These are phyloP conservation scores for Ampelocalamus luodianensis DNA, from an alignment of 176 grass and related monocot genomes.

Conservation along the genomic window DNA sequence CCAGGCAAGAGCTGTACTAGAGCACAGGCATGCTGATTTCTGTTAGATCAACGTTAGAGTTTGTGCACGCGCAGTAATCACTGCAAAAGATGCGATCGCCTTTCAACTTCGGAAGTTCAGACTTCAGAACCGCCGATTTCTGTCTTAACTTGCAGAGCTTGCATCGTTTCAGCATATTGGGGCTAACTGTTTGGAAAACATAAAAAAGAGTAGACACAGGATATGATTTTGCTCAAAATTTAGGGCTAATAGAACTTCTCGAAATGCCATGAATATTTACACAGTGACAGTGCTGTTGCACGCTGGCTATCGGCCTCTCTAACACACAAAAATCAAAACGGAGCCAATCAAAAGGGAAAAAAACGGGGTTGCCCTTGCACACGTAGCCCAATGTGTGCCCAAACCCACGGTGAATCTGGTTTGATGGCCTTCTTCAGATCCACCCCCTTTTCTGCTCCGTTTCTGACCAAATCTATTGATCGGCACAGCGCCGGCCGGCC, in stretches of 20 bases:
- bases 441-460: neutral
- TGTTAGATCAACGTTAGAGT: neutral
- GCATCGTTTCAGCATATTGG: neutral
- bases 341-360: neutral
- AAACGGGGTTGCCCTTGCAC: neutral
- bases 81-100: too few relatives aligned
- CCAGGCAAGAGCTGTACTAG: too few relatives aligned
- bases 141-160: neutral
- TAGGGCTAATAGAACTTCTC: neutral
- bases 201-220: neutral
- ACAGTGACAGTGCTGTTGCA: neutral
- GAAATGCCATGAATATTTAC: constrained; percentile 17
- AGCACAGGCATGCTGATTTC: neutral
- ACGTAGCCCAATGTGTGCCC: neutral
- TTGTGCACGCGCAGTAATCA: neutral
- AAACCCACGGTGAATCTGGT: neutral
- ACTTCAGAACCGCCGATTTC: neutral
- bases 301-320: neutral
- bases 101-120: too few relatives aligned
- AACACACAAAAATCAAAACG: neutral
- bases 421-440: neutral
- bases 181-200: neutral
- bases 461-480: neutral
- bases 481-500: neutral
- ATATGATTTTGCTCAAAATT: neutral